Evolutionary conservation across 129 eudicot species (phyloP).

Genomic region (Helianthus annuus): DNA sequence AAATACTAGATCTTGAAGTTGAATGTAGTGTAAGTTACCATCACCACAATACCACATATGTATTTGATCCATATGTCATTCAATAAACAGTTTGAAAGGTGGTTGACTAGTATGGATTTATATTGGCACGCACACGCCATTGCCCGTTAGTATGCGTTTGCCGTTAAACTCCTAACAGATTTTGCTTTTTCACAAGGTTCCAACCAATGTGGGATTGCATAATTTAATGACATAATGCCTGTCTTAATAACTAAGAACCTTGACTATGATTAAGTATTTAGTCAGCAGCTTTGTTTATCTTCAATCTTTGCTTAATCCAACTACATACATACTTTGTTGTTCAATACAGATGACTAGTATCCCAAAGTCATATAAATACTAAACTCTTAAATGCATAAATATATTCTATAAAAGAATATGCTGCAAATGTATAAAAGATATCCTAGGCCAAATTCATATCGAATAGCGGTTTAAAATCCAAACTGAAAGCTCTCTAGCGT

Average conservation of each 20-base stretch:
- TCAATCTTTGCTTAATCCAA: constrained; percentile 15
- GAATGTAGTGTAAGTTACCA: background rate
- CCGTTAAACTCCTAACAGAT: background rate
- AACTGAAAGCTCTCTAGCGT: no score
- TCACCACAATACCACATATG: background rate
- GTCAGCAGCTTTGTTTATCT: background rate
- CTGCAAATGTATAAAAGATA: no score
- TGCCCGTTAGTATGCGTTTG: background rate
- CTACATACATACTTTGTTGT: background rate
- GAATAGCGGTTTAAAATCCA: no score
- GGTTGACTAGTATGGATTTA: background rate
- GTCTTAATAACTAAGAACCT: background rate
- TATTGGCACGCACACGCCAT: background rate
- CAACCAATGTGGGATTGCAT: background rate
- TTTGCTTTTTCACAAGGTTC: background rate
- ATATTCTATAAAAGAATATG: no score
- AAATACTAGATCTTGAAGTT: background rate
- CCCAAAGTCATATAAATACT: constrained; percentile 10
- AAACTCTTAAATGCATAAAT: background rate
- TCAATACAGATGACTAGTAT: background rate
- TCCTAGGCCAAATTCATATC: no score
- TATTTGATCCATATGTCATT: background rate
- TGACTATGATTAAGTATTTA: background rate
- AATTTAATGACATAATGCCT: background rate
- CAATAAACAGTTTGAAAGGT: background rate